Evolutionary conservation across 225 moss, liverwort and hornwort genomes (phyloP).

Genomic region (Physcomitrellopsis africana): DNA sequence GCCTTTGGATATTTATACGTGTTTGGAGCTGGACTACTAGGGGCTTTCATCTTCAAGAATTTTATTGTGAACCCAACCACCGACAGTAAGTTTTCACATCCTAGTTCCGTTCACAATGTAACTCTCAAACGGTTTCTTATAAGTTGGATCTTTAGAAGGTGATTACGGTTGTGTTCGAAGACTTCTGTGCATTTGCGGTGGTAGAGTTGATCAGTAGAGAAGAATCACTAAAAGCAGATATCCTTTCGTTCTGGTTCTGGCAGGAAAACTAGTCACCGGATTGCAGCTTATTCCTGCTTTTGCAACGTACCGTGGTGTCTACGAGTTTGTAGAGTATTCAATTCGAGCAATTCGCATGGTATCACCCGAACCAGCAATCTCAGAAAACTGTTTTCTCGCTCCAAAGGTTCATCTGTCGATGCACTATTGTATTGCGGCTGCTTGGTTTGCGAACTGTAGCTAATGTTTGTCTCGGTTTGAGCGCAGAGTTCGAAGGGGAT

Average conservation of each 20-base stretch:
- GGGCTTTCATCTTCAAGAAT: constrained; percentile 67
- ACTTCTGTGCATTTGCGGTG: neutral
- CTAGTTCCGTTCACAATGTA: neutral
- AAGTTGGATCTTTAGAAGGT: neutral
- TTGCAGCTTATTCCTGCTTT: constrained; percentile 83
- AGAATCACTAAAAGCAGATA: neutral
- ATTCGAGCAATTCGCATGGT: constrained; percentile 58
- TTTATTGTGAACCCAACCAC: constrained; percentile 63
- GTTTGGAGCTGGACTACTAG: constrained; percentile 80
- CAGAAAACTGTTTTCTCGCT: no score
- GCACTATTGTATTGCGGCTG: no score
- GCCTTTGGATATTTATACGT: constrained; percentile 85
- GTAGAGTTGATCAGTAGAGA: neutral
- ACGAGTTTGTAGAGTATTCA: constrained; percentile 76
- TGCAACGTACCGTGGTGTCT: constrained; percentile 78
- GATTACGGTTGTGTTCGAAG: neutral
- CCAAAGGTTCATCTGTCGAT: no score
- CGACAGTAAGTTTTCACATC: constrained; percentile 60
- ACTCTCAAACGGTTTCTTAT: neutral
- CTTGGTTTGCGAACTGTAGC: neutral
- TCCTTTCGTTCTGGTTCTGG: constrained; percentile 14
- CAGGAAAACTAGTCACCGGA: constrained; percentile 68
- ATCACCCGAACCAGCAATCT: constrained; percentile 20
- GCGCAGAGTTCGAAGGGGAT: constrained; percentile 43
- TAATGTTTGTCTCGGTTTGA: neutral